Evolutionary conservation across 129 eudicot species (phyloP), one percentile per base, ranked within the genome.

Genomic region (Flaveria sonorensis): DNA sequence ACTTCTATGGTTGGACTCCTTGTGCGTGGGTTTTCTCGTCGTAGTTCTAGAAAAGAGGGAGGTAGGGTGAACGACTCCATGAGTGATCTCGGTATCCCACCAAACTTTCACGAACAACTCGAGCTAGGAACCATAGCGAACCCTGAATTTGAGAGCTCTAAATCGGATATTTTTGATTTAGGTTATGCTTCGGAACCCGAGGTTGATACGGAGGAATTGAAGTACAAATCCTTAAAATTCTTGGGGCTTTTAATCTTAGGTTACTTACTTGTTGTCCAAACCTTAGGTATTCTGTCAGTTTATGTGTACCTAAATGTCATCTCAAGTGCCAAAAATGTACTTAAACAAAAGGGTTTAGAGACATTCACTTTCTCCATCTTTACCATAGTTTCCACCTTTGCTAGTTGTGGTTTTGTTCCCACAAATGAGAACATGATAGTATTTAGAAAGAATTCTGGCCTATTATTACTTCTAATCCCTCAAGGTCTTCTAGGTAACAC

Each of bases 361-460:
- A 39, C 55, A 8, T 68, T 77, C 24, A 89, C 87, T 7, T 92
- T 89, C 53, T 76, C 89, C 2, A 14, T 87, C 15, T 92, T 92
- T 74, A 82, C 91, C 9, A 43, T 74, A 60, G 91, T 92, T 52
- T 92, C 97, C 60, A 89, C 92, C 47, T 92, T 92, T 55, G 82
- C 96, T 19, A 92, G 82, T 46, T 87, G 96, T 82, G 97, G 97
- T 3, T 92, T 87, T 56, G 76, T 92, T 18, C 97, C 97, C 15
- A 89, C 96, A 3, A 92, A 92, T 59, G 97, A 92, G 72, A 92
- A 87, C 84, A 92, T 92, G 97, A 62, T 82, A 3, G 86, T 89
- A 1, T 92, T 92, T 18, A 68, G 77, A 10, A 82, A 89, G 61
- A 85, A 89, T 59, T 82, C 97, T 3, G 92, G 92, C 39, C 83